Percentiles rank a stretch among this genome's conserved stretches.
Evolutionary conservation across 345 rosid species (phyloP).

Genomic region (Conringia planisiliqua): DNA sequence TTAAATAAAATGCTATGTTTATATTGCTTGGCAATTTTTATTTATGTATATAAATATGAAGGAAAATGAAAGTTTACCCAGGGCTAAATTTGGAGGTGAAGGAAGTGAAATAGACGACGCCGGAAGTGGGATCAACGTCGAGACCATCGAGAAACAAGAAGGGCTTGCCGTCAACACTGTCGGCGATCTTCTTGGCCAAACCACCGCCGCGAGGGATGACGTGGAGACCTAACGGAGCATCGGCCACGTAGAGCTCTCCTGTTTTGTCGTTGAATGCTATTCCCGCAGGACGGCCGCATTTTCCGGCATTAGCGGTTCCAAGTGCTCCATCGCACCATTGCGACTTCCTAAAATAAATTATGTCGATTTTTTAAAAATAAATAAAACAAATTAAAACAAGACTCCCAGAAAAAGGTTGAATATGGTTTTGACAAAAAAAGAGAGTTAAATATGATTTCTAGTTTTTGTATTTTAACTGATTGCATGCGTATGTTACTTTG

Average conservation of each 20-base stretch:
- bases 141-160: slow-evolving; percentile 40
- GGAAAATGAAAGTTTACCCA: not conserved
- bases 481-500: not conserved
- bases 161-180: slow-evolving; percentile 27
- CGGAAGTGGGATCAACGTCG: slow-evolving; percentile 37
- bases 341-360: slow-evolving; percentile 1
- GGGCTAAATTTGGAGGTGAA: slow-evolving; percentile 34
- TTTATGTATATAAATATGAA: not conserved
- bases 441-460: not conserved
- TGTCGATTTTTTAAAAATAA: not conserved
- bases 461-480: not conserved
- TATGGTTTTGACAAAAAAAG: not conserved
- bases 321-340: slow-evolving; percentile 26
- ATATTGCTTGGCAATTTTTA: not conserved
- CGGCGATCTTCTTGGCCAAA: slow-evolving; percentile 34
- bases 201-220: slow-evolving; percentile 39
- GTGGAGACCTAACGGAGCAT: slow-evolving; percentile 45
- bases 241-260: slow-evolving; percentile 42
- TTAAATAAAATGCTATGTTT: not conserved
- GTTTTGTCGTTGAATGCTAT: slow-evolving; percentile 27
- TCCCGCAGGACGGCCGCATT: slow-evolving; percentile 48
- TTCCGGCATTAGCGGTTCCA: slow-evolving; percentile 10
- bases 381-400: not conserved
- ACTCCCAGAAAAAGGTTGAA: not conserved
- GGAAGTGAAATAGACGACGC: slow-evolving; percentile 43